These are phyloP conservation scores for Rostrohypoxylon terebratum DNA, from an alignment of 495 filamentous ascomycete genomes.

Conservation along the genomic window DNA sequence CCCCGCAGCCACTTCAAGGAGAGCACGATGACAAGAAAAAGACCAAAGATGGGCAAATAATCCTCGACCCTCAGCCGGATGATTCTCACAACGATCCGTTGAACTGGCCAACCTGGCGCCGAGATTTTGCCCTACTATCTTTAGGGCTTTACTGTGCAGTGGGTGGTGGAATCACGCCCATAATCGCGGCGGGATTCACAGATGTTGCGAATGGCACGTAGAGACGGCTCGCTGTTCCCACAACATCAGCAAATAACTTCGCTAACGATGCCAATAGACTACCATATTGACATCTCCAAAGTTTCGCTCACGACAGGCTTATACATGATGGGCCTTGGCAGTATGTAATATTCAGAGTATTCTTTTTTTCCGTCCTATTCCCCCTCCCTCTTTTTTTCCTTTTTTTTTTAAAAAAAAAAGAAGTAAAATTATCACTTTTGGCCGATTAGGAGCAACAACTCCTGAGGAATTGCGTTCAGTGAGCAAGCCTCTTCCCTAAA, in stretches of 20 bases:
- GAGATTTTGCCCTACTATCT: slow-evolving; percentile 84
- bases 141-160: slow-evolving; percentile 93
- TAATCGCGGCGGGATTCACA: slow-evolving; percentile 90
- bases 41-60: slow-evolving; percentile 84
- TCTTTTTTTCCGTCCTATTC: too few species aligned
- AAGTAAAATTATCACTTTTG: too few species aligned
- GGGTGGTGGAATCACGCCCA: slow-evolving; percentile 91
- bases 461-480: too few species aligned
- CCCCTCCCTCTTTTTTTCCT: too few species aligned
- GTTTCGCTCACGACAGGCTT: slow-evolving; percentile 93
- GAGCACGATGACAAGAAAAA: slow-evolving; percentile 71
- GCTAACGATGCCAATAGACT: slow-evolving; percentile 55
- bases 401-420: too few species aligned
- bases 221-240: slow-evolving; percentile 41
- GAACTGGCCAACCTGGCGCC: slow-evolving; percentile 88
- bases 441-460: too few species aligned
- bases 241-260: background rate
- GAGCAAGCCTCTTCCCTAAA: too few species aligned
- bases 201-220: slow-evolving; percentile 70
- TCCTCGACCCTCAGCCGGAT: slow-evolving; percentile 92
- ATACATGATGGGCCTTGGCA: slow-evolving; percentile 93
- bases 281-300: slow-evolving; percentile 73
- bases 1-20: slow-evolving; percentile 27
- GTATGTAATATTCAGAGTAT: too few species aligned
- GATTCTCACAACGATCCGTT: slow-evolving; percentile 91